Percentiles rank a stretch among this genome's conserved stretches.
Evolutionary conservation across 352 stramenopile species (phyloP).

Genomic region (Globisporangium megalacanthum): DNA sequence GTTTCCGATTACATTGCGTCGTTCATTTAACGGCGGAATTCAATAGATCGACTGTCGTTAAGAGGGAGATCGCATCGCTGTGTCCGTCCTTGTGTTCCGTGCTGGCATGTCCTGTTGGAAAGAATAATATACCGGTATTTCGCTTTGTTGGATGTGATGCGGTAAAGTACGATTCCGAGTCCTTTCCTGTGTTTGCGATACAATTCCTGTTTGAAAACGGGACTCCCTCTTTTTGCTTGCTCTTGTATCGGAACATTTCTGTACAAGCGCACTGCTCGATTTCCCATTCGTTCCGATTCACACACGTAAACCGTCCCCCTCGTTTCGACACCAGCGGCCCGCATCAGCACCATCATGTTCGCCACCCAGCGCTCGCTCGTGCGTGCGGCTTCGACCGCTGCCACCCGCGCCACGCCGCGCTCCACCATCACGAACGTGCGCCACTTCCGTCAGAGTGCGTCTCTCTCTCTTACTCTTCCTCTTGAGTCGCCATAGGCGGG

Average conservation of each 20-base stretch:
- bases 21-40: slow-evolving; percentile 32
- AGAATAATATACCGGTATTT: too few relatives aligned
- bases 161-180: background rate
- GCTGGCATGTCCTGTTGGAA: background rate
- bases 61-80: too few relatives aligned
- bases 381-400: too few relatives aligned
- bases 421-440: slow-evolving; percentile 34
- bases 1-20: slow-evolving; percentile 49
- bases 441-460: slow-evolving; percentile 75
- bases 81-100: too few relatives aligned
- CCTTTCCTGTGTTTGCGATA: background rate
- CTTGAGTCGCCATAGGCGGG: too few relatives aligned
- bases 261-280: background rate
- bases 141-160: slow-evolving; percentile 3
- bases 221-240: background rate
- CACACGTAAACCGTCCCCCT: background rate
- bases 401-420: slow-evolving; percentile 21
- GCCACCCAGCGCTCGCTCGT: slow-evolving; percentile 52
- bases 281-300: background rate
- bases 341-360: slow-evolving; percentile 2
- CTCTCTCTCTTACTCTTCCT: background rate
- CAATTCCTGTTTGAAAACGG: background rate
- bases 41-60: too few relatives aligned
- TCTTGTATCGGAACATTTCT: background rate
- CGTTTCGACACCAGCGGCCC: background rate